phyloP scores from a whole-genome alignment of 495 filamentous ascomycete species.

The Choiromyces venosus region DNA sequence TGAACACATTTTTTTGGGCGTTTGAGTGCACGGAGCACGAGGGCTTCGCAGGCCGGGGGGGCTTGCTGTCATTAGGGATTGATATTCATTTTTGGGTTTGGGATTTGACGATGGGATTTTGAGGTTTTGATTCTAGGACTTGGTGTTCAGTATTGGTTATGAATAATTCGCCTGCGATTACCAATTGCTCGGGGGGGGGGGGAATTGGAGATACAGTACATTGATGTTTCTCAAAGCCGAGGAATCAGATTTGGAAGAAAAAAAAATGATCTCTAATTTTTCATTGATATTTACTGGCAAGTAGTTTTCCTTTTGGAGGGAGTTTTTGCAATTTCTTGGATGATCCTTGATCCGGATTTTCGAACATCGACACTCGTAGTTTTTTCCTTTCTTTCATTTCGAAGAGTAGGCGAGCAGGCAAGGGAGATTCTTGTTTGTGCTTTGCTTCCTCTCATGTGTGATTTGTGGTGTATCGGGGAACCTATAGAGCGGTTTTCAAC shows the following conservation, averaged over 20 bases:
- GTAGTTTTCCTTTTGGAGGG: not conserved
- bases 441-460: not conserved
- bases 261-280: too few species aligned
- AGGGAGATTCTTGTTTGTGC: not conserved
- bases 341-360: not conserved
- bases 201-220: not conserved
- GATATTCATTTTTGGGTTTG: too few species aligned
- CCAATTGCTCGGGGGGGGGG: too few species aligned
- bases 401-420: not conserved
- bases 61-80: too few species aligned
- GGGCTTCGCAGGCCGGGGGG: too few species aligned
- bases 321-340: not conserved
- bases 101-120: too few species aligned
- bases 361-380: not conserved
- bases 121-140: too few species aligned
- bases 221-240: not conserved
- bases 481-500: not conserved
- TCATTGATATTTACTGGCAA: not conserved
- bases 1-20: too few species aligned
- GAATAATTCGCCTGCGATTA: too few species aligned
- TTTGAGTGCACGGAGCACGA: too few species aligned
- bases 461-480: not conserved
- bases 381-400: not conserved
- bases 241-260: not conserved
- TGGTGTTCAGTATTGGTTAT: too few species aligned